phyloP scores from a whole-genome alignment of 2,329 filamentous ascomycete species.

The Ceratocystis destructans region DNA sequence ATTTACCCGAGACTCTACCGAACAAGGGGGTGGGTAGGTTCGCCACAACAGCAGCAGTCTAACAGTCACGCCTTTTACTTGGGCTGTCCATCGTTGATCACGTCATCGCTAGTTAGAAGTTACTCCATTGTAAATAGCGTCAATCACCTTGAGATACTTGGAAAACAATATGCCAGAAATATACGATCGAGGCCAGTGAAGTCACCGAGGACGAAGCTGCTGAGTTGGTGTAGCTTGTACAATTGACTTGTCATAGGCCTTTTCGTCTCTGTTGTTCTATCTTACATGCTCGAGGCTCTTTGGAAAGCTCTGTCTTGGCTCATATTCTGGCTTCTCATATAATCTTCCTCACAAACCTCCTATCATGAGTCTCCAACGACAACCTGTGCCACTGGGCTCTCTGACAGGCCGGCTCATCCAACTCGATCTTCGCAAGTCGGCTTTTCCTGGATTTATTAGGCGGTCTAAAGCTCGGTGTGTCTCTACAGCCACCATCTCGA shows the following conservation, averaged over 20 bases:
- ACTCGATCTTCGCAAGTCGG: background rate
- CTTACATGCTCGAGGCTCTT: background rate
- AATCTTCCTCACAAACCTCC: slow-evolving; percentile 3
- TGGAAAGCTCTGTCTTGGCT: background rate
- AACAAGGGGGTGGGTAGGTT: too few species aligned
- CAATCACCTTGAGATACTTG: too few species aligned
- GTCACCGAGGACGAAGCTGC: too few species aligned
- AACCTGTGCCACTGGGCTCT: slow-evolving; percentile 4
- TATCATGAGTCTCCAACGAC: slow-evolving; percentile 9
- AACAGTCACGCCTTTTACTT: background rate
- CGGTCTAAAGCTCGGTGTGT: background rate
- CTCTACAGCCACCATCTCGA: background rate
- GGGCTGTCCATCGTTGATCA: background rate
- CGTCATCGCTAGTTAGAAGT: background rate
- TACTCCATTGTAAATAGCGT: too few species aligned
- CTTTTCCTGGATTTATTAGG: background rate
- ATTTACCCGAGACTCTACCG: too few species aligned
- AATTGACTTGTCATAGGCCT: background rate
- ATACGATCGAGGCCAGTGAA: too few species aligned
- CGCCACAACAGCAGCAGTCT: background rate
- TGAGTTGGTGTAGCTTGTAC: background rate
- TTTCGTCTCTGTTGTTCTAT: background rate
- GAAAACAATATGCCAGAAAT: too few species aligned
- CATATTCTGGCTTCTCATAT: background rate
- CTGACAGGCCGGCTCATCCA: background rate